Evolutionary conservation across 805 yeast species (phyloP).

Genomic region (Nakazawaea ernobii): DNA sequence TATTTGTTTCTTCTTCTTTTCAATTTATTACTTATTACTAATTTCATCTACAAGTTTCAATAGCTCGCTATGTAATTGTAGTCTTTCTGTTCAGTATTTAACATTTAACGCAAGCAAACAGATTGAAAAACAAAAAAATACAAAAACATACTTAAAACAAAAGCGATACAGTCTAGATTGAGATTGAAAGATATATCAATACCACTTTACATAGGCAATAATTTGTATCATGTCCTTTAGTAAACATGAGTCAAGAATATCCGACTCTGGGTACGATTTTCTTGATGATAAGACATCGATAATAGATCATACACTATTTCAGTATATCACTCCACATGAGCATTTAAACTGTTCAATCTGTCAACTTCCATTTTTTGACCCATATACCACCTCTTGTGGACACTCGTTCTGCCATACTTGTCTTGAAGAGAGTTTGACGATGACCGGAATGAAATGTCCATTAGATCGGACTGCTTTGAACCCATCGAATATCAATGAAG

Average conservation of each 20-base stretch:
- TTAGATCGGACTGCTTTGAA: conserved; percentile 50
- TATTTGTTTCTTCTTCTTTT: too few relatives aligned
- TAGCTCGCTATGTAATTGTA: too few relatives aligned
- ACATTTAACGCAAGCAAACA: too few relatives aligned
- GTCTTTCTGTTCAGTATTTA: too few relatives aligned
- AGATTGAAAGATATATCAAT: too few relatives aligned
- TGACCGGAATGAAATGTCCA: conserved; percentile 44
- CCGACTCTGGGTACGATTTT: conserved; percentile 17
- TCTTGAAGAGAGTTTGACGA: conserved; percentile 37
- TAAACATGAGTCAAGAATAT: conserved; percentile 14
- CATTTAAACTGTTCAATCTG: conserved; percentile 57
- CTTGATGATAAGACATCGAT: not conserved
- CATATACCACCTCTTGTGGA: conserved; percentile 60
- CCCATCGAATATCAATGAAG: conserved; percentile 18
- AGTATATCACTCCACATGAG: conserved; percentile 21
- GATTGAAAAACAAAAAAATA: too few relatives aligned
- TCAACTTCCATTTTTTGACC: conserved; percentile 55
- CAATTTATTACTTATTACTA: too few relatives aligned
- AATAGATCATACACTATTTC: conserved; percentile 21
- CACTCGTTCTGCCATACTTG: conserved; percentile 63
- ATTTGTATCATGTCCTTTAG: too few relatives aligned
- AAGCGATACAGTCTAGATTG: too few relatives aligned
- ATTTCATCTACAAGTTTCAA: too few relatives aligned
- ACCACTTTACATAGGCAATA: too few relatives aligned
- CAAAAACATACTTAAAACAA: too few relatives aligned